Evolutionary conservation across 139 green algal species (phyloP).

Genomic region (Mychonastes homosphaera): DNA sequence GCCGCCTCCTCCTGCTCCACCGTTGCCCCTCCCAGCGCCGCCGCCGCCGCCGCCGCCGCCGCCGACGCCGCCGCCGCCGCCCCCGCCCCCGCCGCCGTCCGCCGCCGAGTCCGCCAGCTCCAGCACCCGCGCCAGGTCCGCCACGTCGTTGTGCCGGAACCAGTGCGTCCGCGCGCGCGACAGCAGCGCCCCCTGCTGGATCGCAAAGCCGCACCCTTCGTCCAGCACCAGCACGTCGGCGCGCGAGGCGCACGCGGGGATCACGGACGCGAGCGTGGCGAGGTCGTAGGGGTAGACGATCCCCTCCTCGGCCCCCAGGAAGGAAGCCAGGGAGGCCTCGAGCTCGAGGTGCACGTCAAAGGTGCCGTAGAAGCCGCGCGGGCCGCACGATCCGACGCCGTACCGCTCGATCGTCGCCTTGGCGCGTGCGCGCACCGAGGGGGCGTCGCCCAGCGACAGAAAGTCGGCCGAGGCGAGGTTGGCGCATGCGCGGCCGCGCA

Average conservation of each 20-base stretch:
- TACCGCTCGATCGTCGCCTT: slow-evolving; percentile 75
- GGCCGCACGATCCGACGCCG: slow-evolving; percentile 89
- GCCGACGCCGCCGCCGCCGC: background rate
- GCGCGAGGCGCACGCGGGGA: slow-evolving; percentile 85
- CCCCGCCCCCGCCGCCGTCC: slow-evolving; percentile 25
- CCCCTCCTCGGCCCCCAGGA: slow-evolving; percentile 51
- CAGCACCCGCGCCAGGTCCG: slow-evolving; percentile 70
- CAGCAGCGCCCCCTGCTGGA: slow-evolving; percentile 65
- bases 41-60: background rate
- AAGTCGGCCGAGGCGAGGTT: slow-evolving; percentile 84
- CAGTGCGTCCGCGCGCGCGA: slow-evolving; percentile 57
- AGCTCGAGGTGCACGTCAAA: slow-evolving; percentile 90
- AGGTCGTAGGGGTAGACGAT: slow-evolving; percentile 92
- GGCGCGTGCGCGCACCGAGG: slow-evolving; percentile 27
- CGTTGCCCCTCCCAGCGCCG: background rate
- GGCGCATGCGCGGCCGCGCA: background rate
- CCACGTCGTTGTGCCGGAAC: slow-evolving; percentile 94
- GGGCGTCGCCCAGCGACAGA: slow-evolving; percentile 56
- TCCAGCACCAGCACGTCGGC: slow-evolving; percentile 69
- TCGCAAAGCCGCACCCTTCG: slow-evolving; percentile 43
- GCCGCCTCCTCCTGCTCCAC: background rate
- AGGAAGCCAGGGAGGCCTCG: slow-evolving; percentile 54
- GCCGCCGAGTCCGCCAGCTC: slow-evolving; percentile 41
- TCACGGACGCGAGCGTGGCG: slow-evolving; percentile 73
- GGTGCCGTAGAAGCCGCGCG: slow-evolving; percentile 98